Conservation (phyloP, 2,329 filamentous ascomycete genomes). For the Verticillium tricorpus region DNA sequence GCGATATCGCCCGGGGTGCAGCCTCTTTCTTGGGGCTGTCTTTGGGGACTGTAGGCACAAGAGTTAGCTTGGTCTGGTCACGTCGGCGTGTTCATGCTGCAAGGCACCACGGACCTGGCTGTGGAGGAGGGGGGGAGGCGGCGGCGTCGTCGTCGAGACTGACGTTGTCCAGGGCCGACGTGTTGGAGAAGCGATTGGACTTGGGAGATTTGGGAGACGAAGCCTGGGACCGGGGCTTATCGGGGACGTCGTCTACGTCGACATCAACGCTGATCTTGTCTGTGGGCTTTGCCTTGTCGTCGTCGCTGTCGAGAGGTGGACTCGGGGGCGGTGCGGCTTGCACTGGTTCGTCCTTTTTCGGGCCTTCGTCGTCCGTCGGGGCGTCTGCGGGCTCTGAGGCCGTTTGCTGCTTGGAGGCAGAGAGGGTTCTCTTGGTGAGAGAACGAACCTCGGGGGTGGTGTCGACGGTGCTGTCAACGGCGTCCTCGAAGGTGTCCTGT, state of each 20-base stretch:
- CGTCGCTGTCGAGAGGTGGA: background rate
- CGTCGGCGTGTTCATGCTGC: conserved; percentile 12
- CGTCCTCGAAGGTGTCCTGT: conserved; percentile 81
- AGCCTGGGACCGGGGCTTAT: conserved; percentile 6
- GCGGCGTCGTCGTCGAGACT: conserved; percentile 59
- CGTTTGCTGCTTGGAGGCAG: conserved; percentile 26
- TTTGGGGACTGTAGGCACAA: conserved; percentile 12
- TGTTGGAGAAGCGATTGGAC: conserved; percentile 41
- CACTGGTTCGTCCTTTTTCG: conserved; percentile 6
- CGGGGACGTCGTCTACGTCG: conserved; percentile 13
- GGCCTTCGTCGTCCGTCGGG: conserved; percentile 6
- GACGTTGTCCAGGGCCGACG: conserved; percentile 54
- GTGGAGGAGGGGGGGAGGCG: conserved; percentile 16
- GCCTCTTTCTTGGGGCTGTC: conserved; percentile 29
- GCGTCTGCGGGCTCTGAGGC: conserved; percentile 9
- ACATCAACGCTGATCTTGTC: conserved; percentile 20
- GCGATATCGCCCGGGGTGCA: conserved; percentile 53
- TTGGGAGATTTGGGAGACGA: conserved; percentile 21
- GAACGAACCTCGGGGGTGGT: conserved; percentile 59
- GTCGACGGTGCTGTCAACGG: conserved; percentile 43
- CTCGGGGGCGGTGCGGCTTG: conserved; percentile 7
- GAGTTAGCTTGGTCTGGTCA: conserved; percentile 8
- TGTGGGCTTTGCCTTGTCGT: conserved; percentile 9
- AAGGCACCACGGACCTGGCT: conserved; percentile 24
- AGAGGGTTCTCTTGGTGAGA: conserved; percentile 46